Conservation (phyloP, 495 filamentous ascomycete genomes). For the Ramalina intermedia region DNA sequence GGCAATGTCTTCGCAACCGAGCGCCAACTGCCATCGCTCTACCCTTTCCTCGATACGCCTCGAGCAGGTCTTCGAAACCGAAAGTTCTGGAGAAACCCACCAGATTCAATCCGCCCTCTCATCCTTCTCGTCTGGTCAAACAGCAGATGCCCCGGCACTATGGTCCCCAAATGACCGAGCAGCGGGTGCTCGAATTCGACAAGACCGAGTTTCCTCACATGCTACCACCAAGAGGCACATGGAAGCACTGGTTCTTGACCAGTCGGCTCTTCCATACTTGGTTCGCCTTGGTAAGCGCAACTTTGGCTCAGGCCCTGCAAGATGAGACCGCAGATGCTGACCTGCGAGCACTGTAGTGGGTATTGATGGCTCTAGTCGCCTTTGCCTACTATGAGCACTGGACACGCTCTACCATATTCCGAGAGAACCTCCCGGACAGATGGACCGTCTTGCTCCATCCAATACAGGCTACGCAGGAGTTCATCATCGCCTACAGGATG, state of each 20-base stretch:
- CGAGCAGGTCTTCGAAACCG: conserved; percentile 26
- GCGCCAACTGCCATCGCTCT: too few species aligned
- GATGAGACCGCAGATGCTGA: neutral
- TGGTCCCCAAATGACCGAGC: conserved; percentile 45
- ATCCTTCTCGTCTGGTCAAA: conserved; percentile 40
- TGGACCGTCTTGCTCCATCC: conserved; percentile 35
- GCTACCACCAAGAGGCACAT: conserved; percentile 61
- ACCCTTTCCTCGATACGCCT: conserved; percentile 4
- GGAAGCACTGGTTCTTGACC: conserved; percentile 61
- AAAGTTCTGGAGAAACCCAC: conserved; percentile 62
- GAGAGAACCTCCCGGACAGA: conserved; percentile 35
- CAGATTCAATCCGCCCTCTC: conserved; percentile 75
- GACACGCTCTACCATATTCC: conserved; percentile 50
- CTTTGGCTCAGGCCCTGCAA: neutral
- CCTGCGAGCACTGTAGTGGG: conserved; percentile 31
- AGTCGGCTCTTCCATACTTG: conserved; percentile 57
- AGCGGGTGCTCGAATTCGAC: conserved; percentile 45
- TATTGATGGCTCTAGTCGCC: conserved; percentile 49
- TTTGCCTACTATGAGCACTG: conserved; percentile 59
- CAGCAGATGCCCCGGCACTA: conserved; percentile 35
- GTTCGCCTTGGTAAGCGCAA: conserved; percentile 55
- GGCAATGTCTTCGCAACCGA: too few species aligned
- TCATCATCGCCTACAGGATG: conserved; percentile 53
- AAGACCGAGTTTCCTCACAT: conserved; percentile 64
- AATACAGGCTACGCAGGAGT: conserved; percentile 38